These are phyloP conservation scores for Trapa bicornis DNA, from an alignment of 345 rosid species.

Conservation along the genomic window DNA sequence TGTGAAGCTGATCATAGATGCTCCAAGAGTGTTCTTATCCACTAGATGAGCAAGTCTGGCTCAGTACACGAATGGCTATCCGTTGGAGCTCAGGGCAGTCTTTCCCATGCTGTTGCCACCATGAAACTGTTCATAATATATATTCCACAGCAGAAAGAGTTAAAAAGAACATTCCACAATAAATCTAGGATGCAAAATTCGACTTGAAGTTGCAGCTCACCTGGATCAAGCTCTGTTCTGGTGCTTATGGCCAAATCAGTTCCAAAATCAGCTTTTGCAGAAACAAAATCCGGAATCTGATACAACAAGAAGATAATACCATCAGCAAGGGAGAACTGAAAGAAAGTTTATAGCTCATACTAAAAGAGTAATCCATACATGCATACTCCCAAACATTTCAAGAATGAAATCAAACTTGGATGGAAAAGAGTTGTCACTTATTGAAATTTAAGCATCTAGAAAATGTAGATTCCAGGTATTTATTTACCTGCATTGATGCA, in stretches of 20 bases:
- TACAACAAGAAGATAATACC: neutral
- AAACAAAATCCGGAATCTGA: constrained; percentile 70
- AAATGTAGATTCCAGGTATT: neutral
- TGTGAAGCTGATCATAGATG: constrained; percentile 40
- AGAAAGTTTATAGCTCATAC: neutral
- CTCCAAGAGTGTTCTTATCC: constrained; percentile 79
- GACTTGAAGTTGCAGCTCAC: constrained; percentile 16
- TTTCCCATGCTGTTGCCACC: constrained; percentile 86
- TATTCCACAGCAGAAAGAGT: constrained; percentile 4
- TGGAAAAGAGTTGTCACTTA: neutral
- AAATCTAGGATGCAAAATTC: neutral
- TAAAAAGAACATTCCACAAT: constrained; percentile 5
- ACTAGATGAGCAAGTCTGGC: constrained; percentile 71
- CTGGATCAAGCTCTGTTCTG: constrained; percentile 83
- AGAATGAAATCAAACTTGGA: neutral
- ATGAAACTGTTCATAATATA: constrained; percentile 35
- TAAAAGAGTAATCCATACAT: neutral
- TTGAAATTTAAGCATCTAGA: neutral
- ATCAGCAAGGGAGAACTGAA: neutral
- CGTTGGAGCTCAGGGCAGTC: constrained; percentile 79
- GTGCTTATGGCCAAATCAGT: constrained; percentile 74
- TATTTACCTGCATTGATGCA: constrained; percentile 74
- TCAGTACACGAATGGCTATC: constrained; percentile 71
- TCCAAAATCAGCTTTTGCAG: constrained; percentile 75
- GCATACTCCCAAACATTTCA: neutral